Evolutionary conservation across 2,329 filamentous ascomycete genomes (phyloP).

Genomic region (Tolypocladium ovalisporum): DNA sequence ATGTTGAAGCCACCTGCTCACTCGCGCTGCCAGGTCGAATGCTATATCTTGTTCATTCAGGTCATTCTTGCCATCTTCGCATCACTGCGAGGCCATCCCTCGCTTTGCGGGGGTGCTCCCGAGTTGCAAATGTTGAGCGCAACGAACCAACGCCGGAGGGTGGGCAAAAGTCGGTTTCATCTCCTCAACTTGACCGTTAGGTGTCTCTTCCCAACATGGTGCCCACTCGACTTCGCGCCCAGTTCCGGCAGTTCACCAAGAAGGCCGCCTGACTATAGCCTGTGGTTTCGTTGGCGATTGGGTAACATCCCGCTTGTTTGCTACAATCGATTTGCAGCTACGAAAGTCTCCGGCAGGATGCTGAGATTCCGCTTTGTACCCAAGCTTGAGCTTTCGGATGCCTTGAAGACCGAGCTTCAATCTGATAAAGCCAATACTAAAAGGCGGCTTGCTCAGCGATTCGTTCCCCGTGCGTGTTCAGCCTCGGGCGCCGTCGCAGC

Average conservation of each 20-base stretch:
- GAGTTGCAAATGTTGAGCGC: background rate
- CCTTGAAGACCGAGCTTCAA: background rate
- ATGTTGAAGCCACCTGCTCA: background rate
- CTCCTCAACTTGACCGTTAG: background rate
- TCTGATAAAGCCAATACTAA: background rate
- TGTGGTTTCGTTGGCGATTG: background rate
- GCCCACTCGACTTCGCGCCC: background rate
- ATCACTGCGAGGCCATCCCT: background rate
- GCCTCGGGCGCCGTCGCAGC: background rate
- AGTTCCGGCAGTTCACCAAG: background rate
- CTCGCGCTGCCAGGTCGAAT: background rate
- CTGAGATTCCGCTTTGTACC: background rate
- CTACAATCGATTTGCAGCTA: background rate
- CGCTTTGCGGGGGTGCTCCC: background rate
- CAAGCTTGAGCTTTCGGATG: too few relatives aligned
- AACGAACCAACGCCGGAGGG: background rate
- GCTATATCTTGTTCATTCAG: background rate
- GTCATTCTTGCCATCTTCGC: background rate
- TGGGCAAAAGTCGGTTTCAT: background rate
- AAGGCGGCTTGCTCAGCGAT: background rate
- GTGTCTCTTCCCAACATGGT: background rate
- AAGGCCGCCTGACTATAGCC: background rate
- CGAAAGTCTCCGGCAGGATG: background rate
- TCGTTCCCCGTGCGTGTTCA: background rate
- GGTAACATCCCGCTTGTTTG: background rate